These are phyloP conservation scores for Sicyos baderoa DNA, from an alignment of 306 rosid species.

Conservation along the genomic window DNA sequence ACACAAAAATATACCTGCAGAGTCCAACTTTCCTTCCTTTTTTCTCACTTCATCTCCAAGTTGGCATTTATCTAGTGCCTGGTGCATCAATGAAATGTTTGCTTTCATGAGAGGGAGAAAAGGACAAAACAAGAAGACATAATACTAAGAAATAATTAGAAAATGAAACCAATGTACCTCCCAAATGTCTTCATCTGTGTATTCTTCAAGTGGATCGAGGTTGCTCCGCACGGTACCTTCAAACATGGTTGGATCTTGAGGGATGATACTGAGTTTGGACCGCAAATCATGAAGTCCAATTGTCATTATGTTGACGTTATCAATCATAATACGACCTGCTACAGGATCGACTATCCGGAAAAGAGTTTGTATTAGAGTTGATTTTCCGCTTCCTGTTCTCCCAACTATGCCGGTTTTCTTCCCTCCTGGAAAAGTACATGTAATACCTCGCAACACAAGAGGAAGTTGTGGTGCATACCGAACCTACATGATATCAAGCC, in stretches of 20 bases:
- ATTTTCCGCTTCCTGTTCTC: conserved; percentile 81
- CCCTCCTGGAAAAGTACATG: conserved; percentile 64
- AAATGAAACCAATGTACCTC: conserved; percentile 40
- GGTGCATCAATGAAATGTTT: neutral
- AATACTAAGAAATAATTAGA: neutral
- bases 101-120: neutral
- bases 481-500: conserved; percentile 34
- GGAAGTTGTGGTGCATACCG: conserved; percentile 88
- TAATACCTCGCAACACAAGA: conserved; percentile 66
- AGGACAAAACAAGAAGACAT: neutral
- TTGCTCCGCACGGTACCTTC: conserved; percentile 84
- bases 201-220: conserved; percentile 71
- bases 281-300: conserved; percentile 79
- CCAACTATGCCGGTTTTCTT: conserved; percentile 83
- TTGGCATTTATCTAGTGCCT: conserved; percentile 87
- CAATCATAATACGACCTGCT: conserved; percentile 50
- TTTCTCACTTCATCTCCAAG: conserved; percentile 78
- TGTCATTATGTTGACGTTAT: conserved; percentile 43
- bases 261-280: conserved; percentile 72
- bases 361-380: conserved; percentile 70
- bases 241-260: conserved; percentile 96
- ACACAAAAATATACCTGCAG: conserved; percentile 40
- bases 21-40: conserved; percentile 76
- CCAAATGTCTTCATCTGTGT: conserved; percentile 74
- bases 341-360: conserved; percentile 61